Conservation (phyloP, 495 filamentous ascomycete genomes). For the Aspergillus funiculosus region DNA sequence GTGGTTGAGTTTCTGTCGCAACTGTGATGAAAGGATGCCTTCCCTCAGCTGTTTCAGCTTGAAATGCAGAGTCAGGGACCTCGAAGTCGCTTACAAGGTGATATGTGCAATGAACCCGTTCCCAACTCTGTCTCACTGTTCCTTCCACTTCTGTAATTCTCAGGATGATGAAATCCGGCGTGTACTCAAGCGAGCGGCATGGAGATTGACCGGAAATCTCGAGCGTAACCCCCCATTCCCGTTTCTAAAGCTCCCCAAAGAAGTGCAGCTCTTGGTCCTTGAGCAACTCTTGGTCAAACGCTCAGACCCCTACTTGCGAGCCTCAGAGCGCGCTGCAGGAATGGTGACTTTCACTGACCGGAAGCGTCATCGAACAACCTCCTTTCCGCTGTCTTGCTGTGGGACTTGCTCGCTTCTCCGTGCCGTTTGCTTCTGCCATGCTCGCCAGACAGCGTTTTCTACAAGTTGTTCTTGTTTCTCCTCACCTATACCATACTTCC, state of each 20-base stretch:
- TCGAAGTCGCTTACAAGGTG: constrained; percentile 16
- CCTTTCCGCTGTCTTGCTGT: constrained; percentile 17
- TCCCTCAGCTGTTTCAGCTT: constrained; percentile 19
- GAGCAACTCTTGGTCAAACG: constrained; percentile 18
- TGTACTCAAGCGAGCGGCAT: constrained; percentile 16
- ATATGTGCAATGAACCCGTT: constrained; percentile 17
- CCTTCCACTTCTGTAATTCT: constrained; percentile 16
- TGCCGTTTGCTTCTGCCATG: constrained; percentile 23
- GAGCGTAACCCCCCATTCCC: constrained; percentile 13
- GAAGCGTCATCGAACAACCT: constrained; percentile 1
- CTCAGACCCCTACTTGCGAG: constrained; percentile 14
- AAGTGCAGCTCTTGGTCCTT: constrained; percentile 26
- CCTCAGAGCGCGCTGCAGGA: not conserved
- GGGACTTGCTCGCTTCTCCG: constrained; percentile 20
- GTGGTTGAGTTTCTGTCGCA: constrained; percentile 22
- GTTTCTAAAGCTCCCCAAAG: constrained; percentile 24
- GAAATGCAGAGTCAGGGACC: constrained; percentile 21
- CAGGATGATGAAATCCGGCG: constrained; percentile 15
- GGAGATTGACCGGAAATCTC: constrained; percentile 17
- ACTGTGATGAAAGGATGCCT: constrained; percentile 12
- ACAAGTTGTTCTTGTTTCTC: constrained; percentile 23
- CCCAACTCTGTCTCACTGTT: constrained; percentile 18
- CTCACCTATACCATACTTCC: constrained; percentile 27
- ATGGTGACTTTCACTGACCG: constrained; percentile 18
- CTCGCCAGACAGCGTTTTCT: constrained; percentile 20